phyloP scores from a whole-genome alignment of 805 yeast genomes.

The Saturnispora sanitii region DNA sequence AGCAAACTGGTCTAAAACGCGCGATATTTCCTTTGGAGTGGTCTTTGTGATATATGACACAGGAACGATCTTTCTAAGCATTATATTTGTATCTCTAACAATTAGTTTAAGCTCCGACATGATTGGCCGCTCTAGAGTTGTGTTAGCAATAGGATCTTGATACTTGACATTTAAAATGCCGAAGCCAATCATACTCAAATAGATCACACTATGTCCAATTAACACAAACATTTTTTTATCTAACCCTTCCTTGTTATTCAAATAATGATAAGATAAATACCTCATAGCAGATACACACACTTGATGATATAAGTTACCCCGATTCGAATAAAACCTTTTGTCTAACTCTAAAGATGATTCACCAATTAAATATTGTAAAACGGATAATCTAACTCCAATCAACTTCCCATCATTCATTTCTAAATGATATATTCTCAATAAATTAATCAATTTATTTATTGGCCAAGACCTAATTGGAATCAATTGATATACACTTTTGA shows the following conservation, averaged over 20 bases:
- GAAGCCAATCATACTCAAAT: neutral
- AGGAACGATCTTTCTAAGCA: neutral
- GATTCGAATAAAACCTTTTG: slow-evolving; percentile 4
- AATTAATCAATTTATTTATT: slow-evolving; percentile 10
- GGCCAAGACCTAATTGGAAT: slow-evolving; percentile 21
- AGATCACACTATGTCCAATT: neutral
- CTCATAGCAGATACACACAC: slow-evolving; percentile 10
- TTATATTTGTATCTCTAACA: neutral
- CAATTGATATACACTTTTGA: neutral
- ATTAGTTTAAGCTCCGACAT: neutral
- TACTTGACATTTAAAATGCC: neutral
- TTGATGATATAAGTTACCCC: slow-evolving; percentile 17
- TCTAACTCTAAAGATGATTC: slow-evolving; percentile 3
- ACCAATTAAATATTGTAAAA: no score
- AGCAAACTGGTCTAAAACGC: neutral
- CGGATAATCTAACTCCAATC: neutral
- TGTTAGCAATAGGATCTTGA: neutral
- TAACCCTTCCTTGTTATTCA: neutral
- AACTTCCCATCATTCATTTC: slow-evolving; percentile 5
- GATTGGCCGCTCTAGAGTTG: neutral
- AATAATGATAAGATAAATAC: slow-evolving; percentile 5
- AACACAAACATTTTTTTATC: neutral
- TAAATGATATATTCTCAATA: slow-evolving; percentile 10
- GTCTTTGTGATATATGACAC: neutral
- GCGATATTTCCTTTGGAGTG: neutral